Evolutionary conservation across 257 asterid species (phyloP).

Genomic region (Solanum clarkiae): DNA sequence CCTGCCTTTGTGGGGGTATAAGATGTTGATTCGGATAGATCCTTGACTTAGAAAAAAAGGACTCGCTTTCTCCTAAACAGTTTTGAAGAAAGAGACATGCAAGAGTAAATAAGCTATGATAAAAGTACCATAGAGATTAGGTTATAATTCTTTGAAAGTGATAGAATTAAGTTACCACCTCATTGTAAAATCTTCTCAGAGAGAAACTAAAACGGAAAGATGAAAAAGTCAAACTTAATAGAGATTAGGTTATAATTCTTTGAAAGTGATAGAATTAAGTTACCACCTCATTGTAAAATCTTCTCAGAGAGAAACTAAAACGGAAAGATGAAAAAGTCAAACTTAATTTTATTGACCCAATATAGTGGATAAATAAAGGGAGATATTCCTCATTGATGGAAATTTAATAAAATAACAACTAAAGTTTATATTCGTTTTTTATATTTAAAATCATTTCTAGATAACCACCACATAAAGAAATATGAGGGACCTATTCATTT

Average conservation of each 20-base stretch:
- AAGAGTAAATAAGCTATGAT: background rate
- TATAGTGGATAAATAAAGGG: background rate
- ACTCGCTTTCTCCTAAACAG: background rate
- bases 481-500: background rate
- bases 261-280: background rate
- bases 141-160: background rate
- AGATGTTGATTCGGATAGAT: background rate
- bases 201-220: background rate
- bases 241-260: too few species aligned
- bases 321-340: background rate
- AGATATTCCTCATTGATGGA: background rate
- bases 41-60: background rate
- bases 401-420: background rate
- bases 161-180: background rate
- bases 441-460: background rate
- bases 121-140: background rate
- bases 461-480: background rate
- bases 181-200: background rate
- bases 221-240: background rate
- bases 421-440: background rate
- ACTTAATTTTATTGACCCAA: background rate
- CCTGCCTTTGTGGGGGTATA: background rate
- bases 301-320: background rate
- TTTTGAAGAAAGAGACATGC: background rate
- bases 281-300: background rate